Evolutionary conservation across 257 asterid species (phyloP).

Genomic region (Primulina huaijiensis): DNA sequence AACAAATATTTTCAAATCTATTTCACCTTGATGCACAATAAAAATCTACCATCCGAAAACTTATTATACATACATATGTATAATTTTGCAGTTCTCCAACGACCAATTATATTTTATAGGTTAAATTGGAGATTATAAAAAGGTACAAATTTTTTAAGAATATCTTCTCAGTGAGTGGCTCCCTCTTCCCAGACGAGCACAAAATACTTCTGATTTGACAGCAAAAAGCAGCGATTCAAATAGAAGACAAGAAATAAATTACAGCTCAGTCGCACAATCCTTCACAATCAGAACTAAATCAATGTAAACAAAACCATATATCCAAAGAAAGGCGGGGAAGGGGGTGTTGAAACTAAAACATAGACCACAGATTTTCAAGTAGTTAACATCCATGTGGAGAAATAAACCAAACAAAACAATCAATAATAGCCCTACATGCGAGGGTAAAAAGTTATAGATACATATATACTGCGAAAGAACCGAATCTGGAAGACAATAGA

Average conservation of each 20-base stretch:
- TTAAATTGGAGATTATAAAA: neutral
- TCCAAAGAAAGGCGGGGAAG: too few species aligned
- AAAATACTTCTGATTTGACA: neutral
- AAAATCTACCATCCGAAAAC: neutral
- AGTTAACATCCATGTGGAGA: neutral
- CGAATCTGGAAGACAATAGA: slow-evolving; percentile 3
- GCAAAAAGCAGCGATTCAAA: neutral
- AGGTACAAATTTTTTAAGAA: neutral
- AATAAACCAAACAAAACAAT: neutral
- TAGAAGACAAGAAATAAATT: neutral
- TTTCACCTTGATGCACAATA: neutral
- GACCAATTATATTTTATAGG: neutral
- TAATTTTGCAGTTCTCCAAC: neutral
- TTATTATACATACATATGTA: neutral
- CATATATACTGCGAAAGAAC: neutral
- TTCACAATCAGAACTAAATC: neutral
- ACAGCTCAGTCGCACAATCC: neutral
- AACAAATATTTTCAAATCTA: neutral
- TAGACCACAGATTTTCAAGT: neutral
- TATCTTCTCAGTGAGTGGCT: neutral
- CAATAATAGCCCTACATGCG: neutral
- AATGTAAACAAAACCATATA: neutral
- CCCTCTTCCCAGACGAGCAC: neutral
- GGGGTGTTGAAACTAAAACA: neutral
- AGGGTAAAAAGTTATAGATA: too few species aligned